Evolutionary conservation across 129 eudicot species (phyloP).

Genomic region (Ambrosia trifida): DNA sequence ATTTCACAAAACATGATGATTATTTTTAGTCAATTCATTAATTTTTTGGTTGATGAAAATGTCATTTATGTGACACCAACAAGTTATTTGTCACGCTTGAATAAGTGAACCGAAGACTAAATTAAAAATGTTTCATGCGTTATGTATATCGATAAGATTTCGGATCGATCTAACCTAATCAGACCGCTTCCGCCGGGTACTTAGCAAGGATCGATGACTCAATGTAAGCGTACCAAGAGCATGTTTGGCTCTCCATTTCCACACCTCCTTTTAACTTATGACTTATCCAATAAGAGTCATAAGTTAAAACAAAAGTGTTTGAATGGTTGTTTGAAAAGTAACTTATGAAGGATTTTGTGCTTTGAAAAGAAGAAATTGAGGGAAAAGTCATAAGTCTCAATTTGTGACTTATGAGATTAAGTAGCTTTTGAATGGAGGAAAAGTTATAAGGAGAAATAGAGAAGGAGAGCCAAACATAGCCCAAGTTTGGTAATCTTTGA

Average conservation of each 20-base stretch:
- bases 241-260: too few relatives aligned
- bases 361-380: too few relatives aligned
- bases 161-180: slow-evolving; percentile 10
- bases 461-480: too few relatives aligned
- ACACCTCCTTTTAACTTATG: too few relatives aligned
- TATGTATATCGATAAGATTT: background rate
- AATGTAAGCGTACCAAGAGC: slow-evolving; percentile 5
- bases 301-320: too few relatives aligned
- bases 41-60: slow-evolving; percentile 31
- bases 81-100: slow-evolving; percentile 6
- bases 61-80: background rate
- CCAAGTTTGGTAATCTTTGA: background rate
- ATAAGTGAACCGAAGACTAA: slow-evolving; percentile 10
- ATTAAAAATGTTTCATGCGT: slow-evolving; percentile 1
- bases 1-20: slow-evolving; percentile 26
- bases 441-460: too few relatives aligned
- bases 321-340: too few relatives aligned
- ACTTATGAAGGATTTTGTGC: too few relatives aligned
- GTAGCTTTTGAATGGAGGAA: too few relatives aligned
- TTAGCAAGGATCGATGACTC: slow-evolving; percentile 3
- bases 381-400: too few relatives aligned
- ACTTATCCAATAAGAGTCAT: too few relatives aligned
- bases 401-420: too few relatives aligned
- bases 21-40: slow-evolving; percentile 18
- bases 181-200: background rate